Evolutionary conservation across 352 stramenopile species (phyloP), one percentile per base, ranked within the genome.

Genomic region (Phytopythium ostracodes): DNA sequence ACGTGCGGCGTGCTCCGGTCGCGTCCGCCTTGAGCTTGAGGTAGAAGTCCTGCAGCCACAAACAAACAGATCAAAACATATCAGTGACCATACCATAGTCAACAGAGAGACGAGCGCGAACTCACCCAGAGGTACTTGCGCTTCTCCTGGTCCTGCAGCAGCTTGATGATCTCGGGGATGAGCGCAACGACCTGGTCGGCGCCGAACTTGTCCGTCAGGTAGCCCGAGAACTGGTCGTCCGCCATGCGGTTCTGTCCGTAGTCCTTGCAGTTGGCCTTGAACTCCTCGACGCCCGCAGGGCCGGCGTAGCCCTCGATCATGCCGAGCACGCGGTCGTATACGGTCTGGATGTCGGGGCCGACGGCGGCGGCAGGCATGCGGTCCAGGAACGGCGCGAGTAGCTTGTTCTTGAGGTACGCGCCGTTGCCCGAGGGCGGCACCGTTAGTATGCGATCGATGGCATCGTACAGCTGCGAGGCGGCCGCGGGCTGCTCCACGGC

Each of bases 191-290:
- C 74, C 65, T 94, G 82, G 49, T 92, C 80, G 2, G 72, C 56
- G n/a, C 77, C 73, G 60, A 94, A 94, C 68, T 86, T 84, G 66
- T 73, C 79, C 59, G 68, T 69, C 65, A 94, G 53, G 60, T 92
- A 94, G 56, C 59, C 64, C 31, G 72, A 65, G 57, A 94, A 94
- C 62, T 89, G 66, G 42, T 85, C 76, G 69, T 92, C 78, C 44
- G 78, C 77, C 70, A 80, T 85, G 47, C 83, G 81, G 69, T 89
- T 92, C 73, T 94, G 86, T 29, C 86, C 83, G 59, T 89, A 94
- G 51, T 92, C 83, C 67, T 94, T 94, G 75, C 86, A 94, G 60
- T 81, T 84, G 49, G 70, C 82, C 70, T 92, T 92, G 72, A 94
- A 94, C 59, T 94, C 81, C 24, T 91, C 80, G 47, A 91, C 86